phyloP scores from a whole-genome alignment of 2,329 filamentous ascomycete genomes.

The Coniochaeta prunicola region DNA sequence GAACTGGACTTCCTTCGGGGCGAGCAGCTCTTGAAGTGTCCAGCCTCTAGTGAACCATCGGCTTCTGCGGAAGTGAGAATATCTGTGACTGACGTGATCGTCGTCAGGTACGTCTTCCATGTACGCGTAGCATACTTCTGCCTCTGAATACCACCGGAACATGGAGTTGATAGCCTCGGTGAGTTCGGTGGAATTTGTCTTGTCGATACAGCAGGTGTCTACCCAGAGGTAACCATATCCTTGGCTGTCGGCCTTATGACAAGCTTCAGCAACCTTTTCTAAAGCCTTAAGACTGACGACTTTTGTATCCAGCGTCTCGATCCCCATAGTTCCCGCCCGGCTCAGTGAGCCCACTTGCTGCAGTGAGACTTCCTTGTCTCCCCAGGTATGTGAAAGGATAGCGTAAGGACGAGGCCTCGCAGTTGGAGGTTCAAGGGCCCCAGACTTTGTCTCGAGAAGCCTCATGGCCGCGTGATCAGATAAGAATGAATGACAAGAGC shows the following conservation, averaged over 20 bases:
- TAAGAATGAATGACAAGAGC: too few relatives aligned
- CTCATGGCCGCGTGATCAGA: not conserved
- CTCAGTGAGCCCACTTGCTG: not conserved
- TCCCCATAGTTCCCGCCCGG: not conserved
- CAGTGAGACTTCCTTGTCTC: conserved; percentile 1
- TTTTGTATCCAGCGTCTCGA: not conserved
- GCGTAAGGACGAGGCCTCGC: conserved; percentile 5
- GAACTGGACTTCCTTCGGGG: not conserved
- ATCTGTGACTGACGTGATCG: not conserved
- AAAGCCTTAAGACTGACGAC: too few relatives aligned
- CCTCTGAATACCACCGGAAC: not conserved
- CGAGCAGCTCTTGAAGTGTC: not conserved
- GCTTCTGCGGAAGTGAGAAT: not conserved
- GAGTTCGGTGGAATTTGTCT: not conserved
- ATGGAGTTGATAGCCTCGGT: conserved; percentile 1
- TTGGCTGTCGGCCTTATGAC: not conserved
- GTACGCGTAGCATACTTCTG: not conserved
- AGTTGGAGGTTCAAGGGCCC: not conserved
- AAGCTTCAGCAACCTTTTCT: too few relatives aligned
- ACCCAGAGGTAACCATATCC: not conserved
- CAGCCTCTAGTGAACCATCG: not conserved
- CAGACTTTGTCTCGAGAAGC: not conserved
- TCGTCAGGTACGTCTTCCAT: not conserved
- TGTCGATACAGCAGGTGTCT: conserved; percentile 1
- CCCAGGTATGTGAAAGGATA: conserved; percentile 12